Evolutionary conservation across 805 yeast species (phyloP).

Genomic region (Candida andamanensis): DNA sequence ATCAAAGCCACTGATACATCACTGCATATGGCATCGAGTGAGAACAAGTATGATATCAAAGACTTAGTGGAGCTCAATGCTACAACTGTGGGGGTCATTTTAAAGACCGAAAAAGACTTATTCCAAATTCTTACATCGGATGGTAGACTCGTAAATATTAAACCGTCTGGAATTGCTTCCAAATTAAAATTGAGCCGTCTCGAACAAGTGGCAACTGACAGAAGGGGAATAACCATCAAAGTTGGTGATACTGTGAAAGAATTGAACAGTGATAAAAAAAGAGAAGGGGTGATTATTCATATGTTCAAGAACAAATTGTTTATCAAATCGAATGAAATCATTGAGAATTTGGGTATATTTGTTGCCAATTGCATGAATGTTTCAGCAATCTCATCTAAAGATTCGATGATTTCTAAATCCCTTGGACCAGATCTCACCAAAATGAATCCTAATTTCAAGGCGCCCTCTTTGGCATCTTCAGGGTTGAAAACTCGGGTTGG

Average conservation of each 20-base stretch:
- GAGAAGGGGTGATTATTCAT: slow-evolving; percentile 85
- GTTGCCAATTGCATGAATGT: slow-evolving; percentile 73
- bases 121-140: slow-evolving; percentile 77
- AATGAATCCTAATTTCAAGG: slow-evolving; percentile 77
- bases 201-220: slow-evolving; percentile 82
- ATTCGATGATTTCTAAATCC: slow-evolving; percentile 53
- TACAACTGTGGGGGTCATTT: slow-evolving; percentile 80
- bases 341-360: slow-evolving; percentile 89
- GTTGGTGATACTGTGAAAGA: slow-evolving; percentile 94
- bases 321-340: slow-evolving; percentile 69
- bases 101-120: slow-evolving; percentile 83
- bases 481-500: slow-evolving; percentile 48
- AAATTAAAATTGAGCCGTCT: slow-evolving; percentile 61
- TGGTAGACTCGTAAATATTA: slow-evolving; percentile 65
- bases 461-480: slow-evolving; percentile 51
- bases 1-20: slow-evolving; percentile 89
- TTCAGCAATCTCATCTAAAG: slow-evolving; percentile 80
- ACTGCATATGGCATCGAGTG: slow-evolving; percentile 46
- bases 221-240: slow-evolving; percentile 75
- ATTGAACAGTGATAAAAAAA: slow-evolving; percentile 54
- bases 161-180: slow-evolving; percentile 78
- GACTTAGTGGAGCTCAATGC: slow-evolving; percentile 87
- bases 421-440: slow-evolving; percentile 65
- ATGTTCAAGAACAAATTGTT: slow-evolving; percentile 77
- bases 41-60: slow-evolving; percentile 78